phyloP scores from a whole-genome alignment of 768 basidiomycete species.

The Sutorius australiensis region DNA sequence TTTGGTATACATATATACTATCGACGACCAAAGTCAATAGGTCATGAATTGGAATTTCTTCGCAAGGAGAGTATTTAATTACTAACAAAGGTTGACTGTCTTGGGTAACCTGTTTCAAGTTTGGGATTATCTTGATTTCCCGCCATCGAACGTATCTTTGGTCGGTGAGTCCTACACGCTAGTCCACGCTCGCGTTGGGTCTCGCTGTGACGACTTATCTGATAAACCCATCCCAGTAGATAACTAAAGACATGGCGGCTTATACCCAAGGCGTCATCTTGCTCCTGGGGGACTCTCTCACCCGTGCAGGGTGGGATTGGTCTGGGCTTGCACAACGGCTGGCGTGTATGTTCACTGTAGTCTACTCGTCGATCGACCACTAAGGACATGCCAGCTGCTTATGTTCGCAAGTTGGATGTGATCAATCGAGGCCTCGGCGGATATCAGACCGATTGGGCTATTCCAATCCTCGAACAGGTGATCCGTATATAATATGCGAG shows the following conservation, averaged over 20 bases:
- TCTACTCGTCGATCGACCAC: not conserved
- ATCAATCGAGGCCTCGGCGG: slow-evolving; percentile 82
- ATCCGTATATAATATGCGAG: not conserved
- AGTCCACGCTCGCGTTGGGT: not conserved
- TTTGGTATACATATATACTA: too few species aligned
- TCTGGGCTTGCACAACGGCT: slow-evolving; percentile 68
- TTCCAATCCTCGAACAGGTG: slow-evolving; percentile 77
- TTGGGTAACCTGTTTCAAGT: not conserved
- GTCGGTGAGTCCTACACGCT: not conserved
- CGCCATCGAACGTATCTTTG: not conserved
- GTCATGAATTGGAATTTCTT: too few species aligned
- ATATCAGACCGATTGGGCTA: slow-evolving; percentile 84
- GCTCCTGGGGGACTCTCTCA: slow-evolving; percentile 81
- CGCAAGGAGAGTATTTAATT: too few species aligned
- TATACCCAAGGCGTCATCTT: slow-evolving; percentile 60
- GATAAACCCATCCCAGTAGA: not conserved
- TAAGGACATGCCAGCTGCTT: slow-evolving; percentile 49
- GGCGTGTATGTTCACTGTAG: slow-evolving; percentile 30
- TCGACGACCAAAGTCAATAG: too few species aligned
- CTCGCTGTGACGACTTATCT: not conserved
- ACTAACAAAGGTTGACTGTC: not conserved
- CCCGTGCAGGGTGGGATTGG: slow-evolving; percentile 59
- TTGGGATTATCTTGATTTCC: too few species aligned
- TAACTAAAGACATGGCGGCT: slow-evolving; percentile 41
- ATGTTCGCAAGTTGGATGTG: slow-evolving; percentile 79